Percentiles rank a stretch among this genome's conserved stretches.
Evolutionary conservation across 257 asterid species (phyloP).

Genomic region (Penstemon eatonii): DNA sequence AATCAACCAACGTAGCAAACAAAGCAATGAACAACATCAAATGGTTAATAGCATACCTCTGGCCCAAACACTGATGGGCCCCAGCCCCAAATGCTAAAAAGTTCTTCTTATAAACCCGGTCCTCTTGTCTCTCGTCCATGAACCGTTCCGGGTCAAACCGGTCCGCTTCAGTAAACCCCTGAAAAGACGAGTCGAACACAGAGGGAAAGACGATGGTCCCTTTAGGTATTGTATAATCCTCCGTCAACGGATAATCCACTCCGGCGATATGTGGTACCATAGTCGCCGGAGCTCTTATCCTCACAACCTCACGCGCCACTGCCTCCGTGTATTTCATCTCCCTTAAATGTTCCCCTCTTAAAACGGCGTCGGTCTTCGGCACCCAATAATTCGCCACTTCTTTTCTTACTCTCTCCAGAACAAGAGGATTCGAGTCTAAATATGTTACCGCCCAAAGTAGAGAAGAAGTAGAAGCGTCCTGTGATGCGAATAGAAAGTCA

Average conservation of each 20-base stretch:
- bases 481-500: slow-evolving; percentile 84
- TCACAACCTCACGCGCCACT: slow-evolving; percentile 83
- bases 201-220: slow-evolving; percentile 91
- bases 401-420: slow-evolving; percentile 50
- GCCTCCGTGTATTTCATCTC: slow-evolving; percentile 90
- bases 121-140: slow-evolving; percentile 76
- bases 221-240: slow-evolving; percentile 60
- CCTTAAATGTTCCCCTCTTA: slow-evolving; percentile 58
- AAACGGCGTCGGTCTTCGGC: slow-evolving; percentile 45
- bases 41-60: slow-evolving; percentile 82
- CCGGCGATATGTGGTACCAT: slow-evolving; percentile 96
- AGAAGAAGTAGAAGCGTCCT: slow-evolving; percentile 89
- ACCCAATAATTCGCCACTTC: slow-evolving; percentile 62
- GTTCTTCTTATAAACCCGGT: slow-evolving; percentile 67
- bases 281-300: slow-evolving; percentile 88
- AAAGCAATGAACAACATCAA: slow-evolving; percentile 68
- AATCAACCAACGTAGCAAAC: slow-evolving; percentile 60
- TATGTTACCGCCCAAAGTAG: slow-evolving; percentile 74
- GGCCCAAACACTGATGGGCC: slow-evolving; percentile 93
- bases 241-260: slow-evolving; percentile 60
- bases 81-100: slow-evolving; percentile 89
- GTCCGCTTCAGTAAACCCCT: slow-evolving; percentile 82
- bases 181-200: slow-evolving; percentile 82
- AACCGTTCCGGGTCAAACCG: slow-evolving; percentile 88
- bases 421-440: slow-evolving; percentile 60